Evolutionary conservation across 768 basidiomycete species (phyloP).

Genomic region (Epithele typhae): DNA sequence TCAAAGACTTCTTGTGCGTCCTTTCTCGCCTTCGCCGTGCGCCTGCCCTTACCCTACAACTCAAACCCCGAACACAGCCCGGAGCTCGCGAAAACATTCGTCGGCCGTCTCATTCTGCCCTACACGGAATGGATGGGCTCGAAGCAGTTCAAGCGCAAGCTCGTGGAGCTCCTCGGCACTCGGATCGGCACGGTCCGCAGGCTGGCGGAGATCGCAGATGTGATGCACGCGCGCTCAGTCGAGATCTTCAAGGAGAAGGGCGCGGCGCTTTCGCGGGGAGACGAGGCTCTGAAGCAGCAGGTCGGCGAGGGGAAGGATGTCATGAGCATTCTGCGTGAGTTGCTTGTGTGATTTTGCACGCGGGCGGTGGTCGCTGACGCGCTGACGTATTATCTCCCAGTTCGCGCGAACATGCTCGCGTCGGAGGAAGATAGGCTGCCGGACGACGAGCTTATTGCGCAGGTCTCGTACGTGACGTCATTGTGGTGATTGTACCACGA

Average conservation of each 20-base stretch:
- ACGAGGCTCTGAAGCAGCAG: conserved; percentile 4
- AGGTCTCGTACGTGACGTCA: conserved; percentile 20
- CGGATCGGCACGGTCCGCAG: conserved; percentile 14
- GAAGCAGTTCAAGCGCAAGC: conserved; percentile 14
- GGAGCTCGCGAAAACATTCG: background rate
- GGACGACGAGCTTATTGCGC: conserved; percentile 23
- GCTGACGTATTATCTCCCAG: conserved; percentile 8
- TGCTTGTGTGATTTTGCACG: background rate
- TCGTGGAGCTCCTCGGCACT: conserved; percentile 15
- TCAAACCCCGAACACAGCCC: conserved; percentile 4
- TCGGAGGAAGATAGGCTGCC: conserved; percentile 18
- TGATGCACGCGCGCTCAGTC: conserved; percentile 14
- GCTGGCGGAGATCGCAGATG: conserved; percentile 20
- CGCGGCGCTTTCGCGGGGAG: conserved; percentile 4
- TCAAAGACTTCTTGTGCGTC: conserved; percentile 18
- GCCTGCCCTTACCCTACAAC: background rate
- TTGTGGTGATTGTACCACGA: background rate
- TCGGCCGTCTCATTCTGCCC: conserved; percentile 4
- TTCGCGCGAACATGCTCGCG: conserved; percentile 19
- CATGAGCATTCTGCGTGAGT: conserved; percentile 26
- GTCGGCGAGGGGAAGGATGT: conserved; percentile 27
- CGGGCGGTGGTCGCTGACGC: background rate
- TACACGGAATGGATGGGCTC: conserved; percentile 11
- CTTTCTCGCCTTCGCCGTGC: background rate
- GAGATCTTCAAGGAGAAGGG: conserved; percentile 6